Base-by-base conservation (phyloP, 116 monocot species). In the Posidonia oceanica region DNA sequence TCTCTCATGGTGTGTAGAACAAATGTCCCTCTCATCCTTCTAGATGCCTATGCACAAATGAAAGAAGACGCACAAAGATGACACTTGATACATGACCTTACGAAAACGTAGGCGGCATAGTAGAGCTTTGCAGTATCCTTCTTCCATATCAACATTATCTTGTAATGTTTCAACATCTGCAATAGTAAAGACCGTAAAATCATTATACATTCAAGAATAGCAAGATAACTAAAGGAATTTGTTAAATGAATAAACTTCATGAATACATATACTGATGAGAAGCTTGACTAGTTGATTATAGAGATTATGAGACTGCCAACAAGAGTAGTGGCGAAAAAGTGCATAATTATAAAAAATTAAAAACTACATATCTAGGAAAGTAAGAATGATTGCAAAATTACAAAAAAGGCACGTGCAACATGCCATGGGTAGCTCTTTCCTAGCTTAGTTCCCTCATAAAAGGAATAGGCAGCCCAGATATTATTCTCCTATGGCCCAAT, bases 81-180 rank as follows among this genome's bases (percentile, higher is more conserved):
- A 12, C 16, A 70, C 58, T 57, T 39, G 64, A 76, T 80, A 68
- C 81, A 86, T 89, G 87, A 98, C 98, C 98, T 98, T 98, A 98
- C 98, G 98, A 84, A 98, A 98, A 57, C 98, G 98, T 80, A 98
- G 74, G 54, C 98, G 85, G 71, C 85, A 89, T 69, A 98, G 71
- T 58, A 93, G 54, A 69, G 98, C 87, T 81, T 81, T 83, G 75
- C 98, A 98, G 66, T 82, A 98, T 79, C 82, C 93, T 64, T 98
- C 98, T 86, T 93, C 93, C 22, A 90, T 55, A 72, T 90, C 82
- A 72, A 76, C 68, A 83, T 86, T 84, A 14, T 65, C 74, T 73
- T 98, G 98, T 55, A 98, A 76, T 39, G 84, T 68, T 61, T 87
- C 93, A 63, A 79, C 39, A 82, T 86, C 98, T 98, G 85, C 83